These are phyloP conservation scores for Biancaea sappan DNA, from an alignment of 306 rosid species.

Conservation along the genomic window DNA sequence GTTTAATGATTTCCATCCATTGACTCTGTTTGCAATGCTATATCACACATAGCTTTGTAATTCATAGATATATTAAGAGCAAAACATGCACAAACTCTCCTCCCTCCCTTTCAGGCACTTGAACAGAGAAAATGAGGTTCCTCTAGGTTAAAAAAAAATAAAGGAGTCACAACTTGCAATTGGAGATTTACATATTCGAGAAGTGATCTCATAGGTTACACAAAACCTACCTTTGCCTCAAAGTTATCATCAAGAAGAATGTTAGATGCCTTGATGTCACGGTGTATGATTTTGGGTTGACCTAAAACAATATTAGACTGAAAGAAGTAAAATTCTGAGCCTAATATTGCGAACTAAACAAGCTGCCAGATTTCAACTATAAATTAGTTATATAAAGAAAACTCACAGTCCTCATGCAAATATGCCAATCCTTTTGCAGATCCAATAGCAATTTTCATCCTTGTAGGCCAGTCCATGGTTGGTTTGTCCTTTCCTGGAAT, in stretches of 20 bases:
- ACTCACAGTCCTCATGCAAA: constrained; percentile 46
- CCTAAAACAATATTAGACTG: constrained; percentile 38
- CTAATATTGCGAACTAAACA: not conserved
- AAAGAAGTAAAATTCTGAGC: not conserved
- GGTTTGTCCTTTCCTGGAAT: constrained; percentile 28
- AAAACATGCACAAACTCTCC: not conserved
- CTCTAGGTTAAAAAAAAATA: not conserved
- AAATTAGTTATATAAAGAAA: not conserved
- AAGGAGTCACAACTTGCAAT: constrained; percentile 1
- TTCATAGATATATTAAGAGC: not conserved
- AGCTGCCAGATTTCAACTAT: not conserved
- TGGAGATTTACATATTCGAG: not conserved
- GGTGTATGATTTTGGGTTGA: constrained; percentile 63
- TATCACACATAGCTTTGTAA: not conserved
- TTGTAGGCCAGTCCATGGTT: constrained; percentile 38
- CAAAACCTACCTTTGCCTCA: constrained; percentile 52
- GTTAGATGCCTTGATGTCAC: constrained; percentile 69
- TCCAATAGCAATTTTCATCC: constrained; percentile 44
- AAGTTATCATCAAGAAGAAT: constrained; percentile 59
- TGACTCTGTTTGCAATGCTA: constrained; percentile 2
- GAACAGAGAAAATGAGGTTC: not conserved
- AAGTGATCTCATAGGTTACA: not conserved
- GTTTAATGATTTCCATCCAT: not conserved
- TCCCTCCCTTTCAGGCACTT: not conserved
- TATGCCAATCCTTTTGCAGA: constrained; percentile 47